Conservation (phyloP, 768 basidiomycete genomes). For the Tephrocybe sp. region DNA sequence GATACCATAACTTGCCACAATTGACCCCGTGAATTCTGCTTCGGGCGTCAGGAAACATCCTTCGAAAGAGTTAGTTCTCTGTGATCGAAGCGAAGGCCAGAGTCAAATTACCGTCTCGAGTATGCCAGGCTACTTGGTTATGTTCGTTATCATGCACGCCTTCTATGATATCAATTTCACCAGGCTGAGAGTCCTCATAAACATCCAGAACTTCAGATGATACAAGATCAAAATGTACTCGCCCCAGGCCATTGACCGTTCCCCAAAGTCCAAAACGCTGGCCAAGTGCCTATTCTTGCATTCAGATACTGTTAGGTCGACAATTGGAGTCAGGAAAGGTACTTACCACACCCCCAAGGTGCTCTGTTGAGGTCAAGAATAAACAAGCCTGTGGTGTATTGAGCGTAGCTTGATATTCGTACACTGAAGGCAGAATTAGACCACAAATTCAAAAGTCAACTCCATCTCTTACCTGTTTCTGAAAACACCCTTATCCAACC, state of each 20-base stretch:
- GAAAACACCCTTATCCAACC: conserved; percentile 49
- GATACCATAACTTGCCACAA: conserved; percentile 48
- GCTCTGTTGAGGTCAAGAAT: conserved; percentile 82
- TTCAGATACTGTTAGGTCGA: background rate
- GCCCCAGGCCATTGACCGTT: conserved; percentile 64
- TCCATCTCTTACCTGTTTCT: conserved; percentile 54
- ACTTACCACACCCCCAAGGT: conserved; percentile 85
- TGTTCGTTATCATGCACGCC: conserved; percentile 84
- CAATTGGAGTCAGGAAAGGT: background rate
- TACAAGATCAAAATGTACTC: conserved; percentile 20
- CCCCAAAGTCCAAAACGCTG: conserved; percentile 77
- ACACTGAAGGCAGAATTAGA: conserved; percentile 40
- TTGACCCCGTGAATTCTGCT: conserved; percentile 59
- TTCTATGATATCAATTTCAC: conserved; percentile 84
- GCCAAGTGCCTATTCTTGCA: conserved; percentile 65
- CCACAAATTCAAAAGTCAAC: background rate
- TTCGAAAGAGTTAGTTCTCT: conserved; percentile 18
- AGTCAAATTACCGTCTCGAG: conserved; percentile 50
- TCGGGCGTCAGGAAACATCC: conserved; percentile 60
- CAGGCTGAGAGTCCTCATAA: conserved; percentile 42
- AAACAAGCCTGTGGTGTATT: conserved; percentile 79
- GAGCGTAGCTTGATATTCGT: conserved; percentile 64
- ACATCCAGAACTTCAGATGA: background rate
- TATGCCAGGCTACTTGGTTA: conserved; percentile 85
- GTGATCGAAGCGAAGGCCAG: background rate